A percentile compares a stretch with the other conserved stretches of the same genome.
Evolutionary conservation across 2,329 filamentous ascomycete species (phyloP).

Genomic region (Pestalotiopsis sp.): DNA sequence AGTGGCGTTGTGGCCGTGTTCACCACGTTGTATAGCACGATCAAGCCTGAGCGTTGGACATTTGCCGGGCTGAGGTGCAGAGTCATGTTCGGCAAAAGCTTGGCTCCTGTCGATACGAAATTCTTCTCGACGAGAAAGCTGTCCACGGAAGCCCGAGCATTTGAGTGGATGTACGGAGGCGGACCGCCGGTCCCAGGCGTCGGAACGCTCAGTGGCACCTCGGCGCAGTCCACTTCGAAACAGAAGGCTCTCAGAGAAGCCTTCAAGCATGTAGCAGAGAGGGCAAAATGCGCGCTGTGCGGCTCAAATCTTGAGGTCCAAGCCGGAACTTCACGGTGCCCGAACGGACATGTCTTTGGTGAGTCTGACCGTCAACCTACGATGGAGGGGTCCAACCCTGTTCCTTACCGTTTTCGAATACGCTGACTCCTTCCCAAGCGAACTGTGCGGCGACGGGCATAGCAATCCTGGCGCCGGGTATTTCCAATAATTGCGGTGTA

Average conservation of each 20-base stretch:
- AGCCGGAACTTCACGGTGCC: slow-evolving; percentile 38
- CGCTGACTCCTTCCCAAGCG: slow-evolving; percentile 31
- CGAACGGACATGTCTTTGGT: slow-evolving; percentile 39
- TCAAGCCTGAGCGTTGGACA: slow-evolving; percentile 44
- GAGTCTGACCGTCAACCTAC: slow-evolving; percentile 8
- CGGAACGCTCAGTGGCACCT: not conserved
- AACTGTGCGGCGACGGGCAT: slow-evolving; percentile 54
- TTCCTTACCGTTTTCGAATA: not conserved
- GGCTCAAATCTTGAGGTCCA: slow-evolving; percentile 31
- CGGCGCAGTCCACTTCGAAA: not conserved
- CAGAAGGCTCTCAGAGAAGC: slow-evolving; percentile 25
- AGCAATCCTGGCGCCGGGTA: slow-evolving; percentile 53
- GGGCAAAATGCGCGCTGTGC: slow-evolving; percentile 51
- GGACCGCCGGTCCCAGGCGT: slow-evolving; percentile 46
- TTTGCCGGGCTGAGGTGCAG: slow-evolving; percentile 37
- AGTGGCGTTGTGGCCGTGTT: slow-evolving; percentile 52
- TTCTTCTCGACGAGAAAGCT: slow-evolving; percentile 25
- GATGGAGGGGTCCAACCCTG: not conserved
- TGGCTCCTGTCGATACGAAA: slow-evolving; percentile 10
- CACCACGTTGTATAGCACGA: slow-evolving; percentile 47
- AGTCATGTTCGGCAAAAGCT: slow-evolving; percentile 35
- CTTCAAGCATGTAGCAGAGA: slow-evolving; percentile 35
- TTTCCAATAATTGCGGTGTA: slow-evolving; percentile 55
- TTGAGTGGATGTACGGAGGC: slow-evolving; percentile 61
- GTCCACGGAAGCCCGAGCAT: slow-evolving; percentile 55